Evolutionary conservation across 1,284 basidiomycete species (phyloP), one percentile per base, ranked within the genome.

Genomic region (Phellinidium pouzarii): DNA sequence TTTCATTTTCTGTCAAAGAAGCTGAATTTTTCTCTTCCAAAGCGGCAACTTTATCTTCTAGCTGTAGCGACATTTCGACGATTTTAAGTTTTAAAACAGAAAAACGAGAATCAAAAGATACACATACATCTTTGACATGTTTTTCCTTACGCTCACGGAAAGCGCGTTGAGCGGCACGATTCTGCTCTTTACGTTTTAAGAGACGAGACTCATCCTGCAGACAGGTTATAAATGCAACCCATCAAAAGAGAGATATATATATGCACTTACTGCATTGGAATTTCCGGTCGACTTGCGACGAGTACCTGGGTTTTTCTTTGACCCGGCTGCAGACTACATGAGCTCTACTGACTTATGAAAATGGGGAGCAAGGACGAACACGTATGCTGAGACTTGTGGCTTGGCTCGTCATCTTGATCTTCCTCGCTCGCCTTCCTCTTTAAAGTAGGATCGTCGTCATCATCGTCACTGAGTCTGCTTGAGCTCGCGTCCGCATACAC

Each of bases 61-160:
- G 70, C 88, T 91, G 60, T 25, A 59, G 25, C 56, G 55, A 47
- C 58, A 52, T 25, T 43, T 20, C 27, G 47, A 43, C 43, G 60
- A 54, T 31, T 37, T 37, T 43, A 7, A 20, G n/a, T 40, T 34
- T 29, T 47, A 19, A 11, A 17, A 27, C 44, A 29, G 52, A 31
- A 41, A 20, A 49, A 25, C 26, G 52, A 8, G 47, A 55, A 17
- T 49, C 54, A 57, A 4, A 23, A 41, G 22, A 44, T 47, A 31
- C 9, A 76, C 86, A 71, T 62, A 91, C 89, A 63, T 91, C 89
- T 65, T 87, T 87, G 56, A 91, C 89, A 68, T 91, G 89, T 62
- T 87, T 89, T 69, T 92, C 88, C 70, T 91, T 91, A 52, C 89
- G 79, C 65, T 91, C 88, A 45, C 88, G 75, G 69, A 91, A 92